Evolutionary conservation across 169 alveolate species (phyloP), one percentile per base, ranked within the genome.

Genomic region (Plasmodium vivax): DNA sequence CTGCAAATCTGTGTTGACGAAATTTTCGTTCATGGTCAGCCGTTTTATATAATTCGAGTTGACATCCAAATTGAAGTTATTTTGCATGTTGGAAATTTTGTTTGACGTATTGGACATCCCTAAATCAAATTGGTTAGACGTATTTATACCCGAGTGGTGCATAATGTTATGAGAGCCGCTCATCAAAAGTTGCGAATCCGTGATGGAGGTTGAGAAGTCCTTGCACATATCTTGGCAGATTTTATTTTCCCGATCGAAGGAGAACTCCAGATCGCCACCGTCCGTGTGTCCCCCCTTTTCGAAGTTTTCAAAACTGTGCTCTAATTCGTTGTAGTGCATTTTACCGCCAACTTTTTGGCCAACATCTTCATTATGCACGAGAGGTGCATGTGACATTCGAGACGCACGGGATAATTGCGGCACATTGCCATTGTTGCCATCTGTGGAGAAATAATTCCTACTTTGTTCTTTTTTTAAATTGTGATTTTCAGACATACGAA

Each of bases 1-100:
- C 34, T 90, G 94, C 73, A 90, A 90, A 74, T 90, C 82, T n/a
- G 83, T 62, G 74, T 90, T 90, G 47, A 80, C 94, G 73, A 58
- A 90, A 80, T 90, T 79, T 19, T 81, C 77, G 30, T 80, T 90
- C 94, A 80, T 68, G 4, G 90, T 62, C 54, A 90, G 82, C 83
- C 74, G 71, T 32, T 38, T 68, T 23, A 90, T 79, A 58, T 90
- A 80, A 90, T 90, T 80, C n/a, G 92, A 62, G 23, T 71, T 58
- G 16, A 19, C 68, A 51, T 90, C 45, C 32, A 81, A n/a, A 41
- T 71, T 36, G 16, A 19, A 74, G 27, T 54, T 73, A 51, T 75
- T 47, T 16, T 51, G 71, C 62, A 43, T 74, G 62, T 85, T 68
- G 47, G 54, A 41, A 71, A 19, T 72, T 43, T 72, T 71, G 10